Conservation (phyloP, 2,329 filamentous ascomycete genomes). For the Epichloe hybrida region DNA sequence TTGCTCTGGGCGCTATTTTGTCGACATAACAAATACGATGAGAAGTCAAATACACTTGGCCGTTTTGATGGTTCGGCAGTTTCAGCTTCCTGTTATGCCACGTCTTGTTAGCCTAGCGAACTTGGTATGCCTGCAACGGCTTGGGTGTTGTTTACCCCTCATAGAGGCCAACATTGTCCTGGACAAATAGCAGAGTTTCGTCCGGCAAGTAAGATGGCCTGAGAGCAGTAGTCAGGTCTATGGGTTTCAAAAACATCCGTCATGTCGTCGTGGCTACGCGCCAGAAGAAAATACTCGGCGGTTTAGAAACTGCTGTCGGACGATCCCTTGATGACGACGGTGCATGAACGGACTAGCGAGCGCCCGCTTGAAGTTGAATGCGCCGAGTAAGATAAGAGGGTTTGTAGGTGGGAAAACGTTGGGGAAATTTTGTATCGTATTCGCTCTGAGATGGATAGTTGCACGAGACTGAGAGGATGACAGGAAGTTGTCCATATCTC, state of each 20-base stretch:
- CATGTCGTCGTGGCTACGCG: slow-evolving; percentile 25
- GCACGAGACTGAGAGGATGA: no score
- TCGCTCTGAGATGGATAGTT: no score
- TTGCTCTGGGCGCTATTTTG: slow-evolving; percentile 68
- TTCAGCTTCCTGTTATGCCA: slow-evolving; percentile 65
- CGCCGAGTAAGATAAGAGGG: no score
- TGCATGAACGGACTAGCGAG: background rate
- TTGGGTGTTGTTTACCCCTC: slow-evolving; percentile 58
- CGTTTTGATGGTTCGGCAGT: slow-evolving; percentile 84
- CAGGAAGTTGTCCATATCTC: background rate
- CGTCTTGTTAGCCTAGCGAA: slow-evolving; percentile 1
- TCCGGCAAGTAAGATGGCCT: slow-evolving; percentile 85
- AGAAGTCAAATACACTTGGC: slow-evolving; percentile 90
- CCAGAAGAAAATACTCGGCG: slow-evolving; percentile 1
- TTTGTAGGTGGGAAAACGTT: background rate
- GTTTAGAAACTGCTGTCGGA: background rate
- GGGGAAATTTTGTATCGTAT: background rate
- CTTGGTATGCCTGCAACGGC: background rate
- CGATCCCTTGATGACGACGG: background rate
- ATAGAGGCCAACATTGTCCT: slow-evolving; percentile 94
- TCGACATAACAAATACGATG: slow-evolving; percentile 94
- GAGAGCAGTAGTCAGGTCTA: slow-evolving; percentile 92
- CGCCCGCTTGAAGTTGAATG: background rate
- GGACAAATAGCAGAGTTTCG: slow-evolving; percentile 89
- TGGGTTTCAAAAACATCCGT: slow-evolving; percentile 94